Evolutionary conservation across 352 stramenopile genomes (phyloP).

Genomic region (Globisporangium cylindrosporum): DNA sequence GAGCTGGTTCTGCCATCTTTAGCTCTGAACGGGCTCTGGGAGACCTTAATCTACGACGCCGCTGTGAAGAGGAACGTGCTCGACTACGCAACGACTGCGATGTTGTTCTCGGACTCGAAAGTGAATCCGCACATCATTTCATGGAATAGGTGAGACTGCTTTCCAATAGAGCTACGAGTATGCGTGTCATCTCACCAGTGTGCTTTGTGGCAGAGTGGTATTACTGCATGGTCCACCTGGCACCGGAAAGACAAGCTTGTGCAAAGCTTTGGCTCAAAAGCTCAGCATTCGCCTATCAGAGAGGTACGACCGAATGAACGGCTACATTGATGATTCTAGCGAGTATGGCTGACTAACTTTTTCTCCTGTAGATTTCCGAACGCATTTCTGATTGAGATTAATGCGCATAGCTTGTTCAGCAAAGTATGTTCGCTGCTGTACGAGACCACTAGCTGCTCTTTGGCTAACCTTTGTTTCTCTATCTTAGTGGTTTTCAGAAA

Average conservation of each 20-base stretch:
- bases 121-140: conserved; percentile 89
- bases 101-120: conserved; percentile 86
- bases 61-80: conserved; percentile 80
- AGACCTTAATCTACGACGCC: conserved; percentile 85
- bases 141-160: conserved; percentile 72
- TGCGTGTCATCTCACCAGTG: not conserved
- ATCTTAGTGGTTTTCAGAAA: conserved; percentile 92
- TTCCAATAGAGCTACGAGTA: not conserved
- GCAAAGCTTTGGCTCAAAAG: conserved; percentile 91
- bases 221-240: conserved; percentile 90
- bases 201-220: conserved; percentile 50
- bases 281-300: conserved; percentile 84
- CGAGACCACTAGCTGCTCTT: not conserved
- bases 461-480: not conserved
- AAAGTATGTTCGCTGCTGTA: conserved; percentile 33
- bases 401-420: conserved; percentile 92
- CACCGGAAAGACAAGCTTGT: conserved; percentile 93
- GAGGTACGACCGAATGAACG: conserved; percentile 29
- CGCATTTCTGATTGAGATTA: conserved; percentile 88
- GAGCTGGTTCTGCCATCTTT: conserved; percentile 66
- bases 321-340: not conserved
- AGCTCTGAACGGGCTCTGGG: conserved; percentile 71
- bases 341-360: not conserved
- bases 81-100: conserved; percentile 86
- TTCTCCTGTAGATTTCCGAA: conserved; percentile 41